phyloP scores from a whole-genome alignment of 1,284 basidiomycete genomes.

The Leccinum angustisporum region DNA sequence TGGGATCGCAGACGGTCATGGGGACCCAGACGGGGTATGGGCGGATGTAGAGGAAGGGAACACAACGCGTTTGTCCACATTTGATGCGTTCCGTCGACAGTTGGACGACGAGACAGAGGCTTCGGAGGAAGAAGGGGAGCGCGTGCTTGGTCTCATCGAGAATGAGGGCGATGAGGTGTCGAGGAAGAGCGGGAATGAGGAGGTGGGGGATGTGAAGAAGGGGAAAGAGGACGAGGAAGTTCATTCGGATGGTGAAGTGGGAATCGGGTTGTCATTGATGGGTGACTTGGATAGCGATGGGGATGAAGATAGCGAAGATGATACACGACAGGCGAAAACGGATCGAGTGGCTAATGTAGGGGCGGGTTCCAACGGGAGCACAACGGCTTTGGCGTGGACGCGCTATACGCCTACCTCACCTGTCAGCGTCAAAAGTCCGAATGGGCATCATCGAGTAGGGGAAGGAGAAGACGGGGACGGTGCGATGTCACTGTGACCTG shows the following conservation, averaged over 20 bases:
- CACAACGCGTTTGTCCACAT: slow-evolving; percentile 25
- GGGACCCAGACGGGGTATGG: background rate
- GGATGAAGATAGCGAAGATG: slow-evolving; percentile 14
- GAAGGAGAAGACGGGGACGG: slow-evolving; percentile 6
- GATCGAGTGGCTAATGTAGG: slow-evolving; percentile 1
- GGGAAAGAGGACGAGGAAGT: slow-evolving; percentile 17
- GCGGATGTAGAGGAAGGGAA: slow-evolving; percentile 20
- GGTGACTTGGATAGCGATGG: slow-evolving; percentile 45
- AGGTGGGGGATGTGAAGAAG: background rate
- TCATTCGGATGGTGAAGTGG: slow-evolving; percentile 56
- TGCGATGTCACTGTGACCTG: slow-evolving; percentile 23
- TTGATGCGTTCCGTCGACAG: slow-evolving; percentile 27
- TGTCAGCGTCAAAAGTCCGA: slow-evolving; percentile 8
- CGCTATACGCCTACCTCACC: slow-evolving; percentile 30
- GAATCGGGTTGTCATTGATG: slow-evolving; percentile 67
- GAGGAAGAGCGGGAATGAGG: background rate
- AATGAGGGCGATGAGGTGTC: background rate
- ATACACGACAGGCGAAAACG: background rate
- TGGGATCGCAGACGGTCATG: background rate
- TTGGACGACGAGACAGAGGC: slow-evolving; percentile 15
- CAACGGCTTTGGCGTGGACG: slow-evolving; percentile 28
- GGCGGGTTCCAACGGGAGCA: slow-evolving; percentile 5
- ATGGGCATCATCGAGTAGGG: slow-evolving; percentile 1
- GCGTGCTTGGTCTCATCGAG: background rate
- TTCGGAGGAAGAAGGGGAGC: slow-evolving; percentile 11